These are phyloP conservation scores for Candida krabiensis DNA, from an alignment of 805 yeast species.

Conservation along the genomic window DNA sequence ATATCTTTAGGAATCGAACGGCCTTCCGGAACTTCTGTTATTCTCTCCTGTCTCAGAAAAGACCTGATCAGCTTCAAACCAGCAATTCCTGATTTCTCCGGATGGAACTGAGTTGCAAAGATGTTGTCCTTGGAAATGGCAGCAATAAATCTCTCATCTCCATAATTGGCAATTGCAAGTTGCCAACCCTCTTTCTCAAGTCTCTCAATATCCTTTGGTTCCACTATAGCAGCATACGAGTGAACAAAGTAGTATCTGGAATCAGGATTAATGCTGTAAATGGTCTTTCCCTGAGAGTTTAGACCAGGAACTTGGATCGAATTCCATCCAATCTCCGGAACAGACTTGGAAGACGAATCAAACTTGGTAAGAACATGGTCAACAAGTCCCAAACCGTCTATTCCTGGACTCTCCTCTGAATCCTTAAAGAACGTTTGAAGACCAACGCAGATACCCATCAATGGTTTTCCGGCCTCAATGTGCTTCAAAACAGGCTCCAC, in stretches of 20 bases:
- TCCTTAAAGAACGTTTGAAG: slow-evolving; percentile 78
- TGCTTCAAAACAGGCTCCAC: slow-evolving; percentile 65
- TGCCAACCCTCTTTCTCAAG: slow-evolving; percentile 55
- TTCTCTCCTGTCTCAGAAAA: slow-evolving; percentile 55
- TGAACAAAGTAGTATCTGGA: slow-evolving; percentile 92
- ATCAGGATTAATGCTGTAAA: slow-evolving; percentile 65
- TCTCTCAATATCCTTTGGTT: slow-evolving; percentile 34
- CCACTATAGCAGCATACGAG: slow-evolving; percentile 80
- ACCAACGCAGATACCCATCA: slow-evolving; percentile 98
- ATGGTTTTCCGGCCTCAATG: slow-evolving; percentile 73
- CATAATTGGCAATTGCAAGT: slow-evolving; percentile 70
- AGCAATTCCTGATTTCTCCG: slow-evolving; percentile 95
- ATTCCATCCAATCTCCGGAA: slow-evolving; percentile 98
- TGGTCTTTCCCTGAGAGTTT: slow-evolving; percentile 24
- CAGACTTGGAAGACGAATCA: slow-evolving; percentile 65
- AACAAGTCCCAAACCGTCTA: slow-evolving; percentile 59
- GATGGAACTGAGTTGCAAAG: slow-evolving; percentile 97
- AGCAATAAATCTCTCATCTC: slow-evolving; percentile 77
- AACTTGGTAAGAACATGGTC: slow-evolving; percentile 60
- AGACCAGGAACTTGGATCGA: slow-evolving; percentile 21
- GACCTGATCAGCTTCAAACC: slow-evolving; percentile 77
- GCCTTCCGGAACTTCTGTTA: slow-evolving; percentile 21
- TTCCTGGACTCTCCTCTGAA: slow-evolving; percentile 69
- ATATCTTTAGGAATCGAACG: slow-evolving; percentile 7
- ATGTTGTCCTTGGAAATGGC: slow-evolving; percentile 75